These are phyloP conservation scores for Penicillium cinerascens DNA, from an alignment of 495 filamentous ascomycete genomes.

Conservation along the genomic window DNA sequence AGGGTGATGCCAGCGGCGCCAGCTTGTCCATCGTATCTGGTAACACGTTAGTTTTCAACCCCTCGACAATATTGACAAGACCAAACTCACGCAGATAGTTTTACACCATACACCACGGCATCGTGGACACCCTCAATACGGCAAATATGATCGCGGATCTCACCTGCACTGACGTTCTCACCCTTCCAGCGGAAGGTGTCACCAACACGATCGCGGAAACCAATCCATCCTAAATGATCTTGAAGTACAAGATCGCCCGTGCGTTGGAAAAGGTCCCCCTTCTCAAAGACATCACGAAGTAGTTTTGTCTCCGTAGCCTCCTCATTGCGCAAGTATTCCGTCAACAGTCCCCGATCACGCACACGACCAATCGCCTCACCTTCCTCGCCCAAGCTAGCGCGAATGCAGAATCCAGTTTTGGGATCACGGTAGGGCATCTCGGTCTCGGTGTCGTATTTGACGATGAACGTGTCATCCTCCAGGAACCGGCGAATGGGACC, in stretches of 20 bases:
- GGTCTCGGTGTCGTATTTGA: slow-evolving; percentile 68
- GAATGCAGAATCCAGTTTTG: slow-evolving; percentile 66
- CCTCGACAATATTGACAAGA: neutral
- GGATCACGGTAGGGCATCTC: slow-evolving; percentile 69
- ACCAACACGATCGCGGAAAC: slow-evolving; percentile 85
- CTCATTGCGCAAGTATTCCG: slow-evolving; percentile 78
- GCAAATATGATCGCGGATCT: slow-evolving; percentile 53
- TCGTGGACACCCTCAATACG: slow-evolving; percentile 43
- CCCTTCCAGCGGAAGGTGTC: slow-evolving; percentile 96
- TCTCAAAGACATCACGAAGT: slow-evolving; percentile 69
- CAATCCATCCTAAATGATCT: slow-evolving; percentile 66
- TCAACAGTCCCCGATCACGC: slow-evolving; percentile 57
- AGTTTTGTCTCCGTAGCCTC: slow-evolving; percentile 74
- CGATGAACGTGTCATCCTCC: slow-evolving; percentile 53
- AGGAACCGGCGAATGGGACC: slow-evolving; percentile 60
- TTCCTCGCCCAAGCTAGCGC: slow-evolving; percentile 55
- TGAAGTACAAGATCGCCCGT: slow-evolving; percentile 78
- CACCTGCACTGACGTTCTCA: slow-evolving; percentile 85
- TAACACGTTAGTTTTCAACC: neutral
- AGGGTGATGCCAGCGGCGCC: slow-evolving; percentile 50
- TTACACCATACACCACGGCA: slow-evolving; percentile 52
- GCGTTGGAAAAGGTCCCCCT: slow-evolving; percentile 82
- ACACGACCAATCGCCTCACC: slow-evolving; percentile 81
- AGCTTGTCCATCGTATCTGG: slow-evolving; percentile 51
- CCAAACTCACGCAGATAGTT: slow-evolving; percentile 34